Evolutionary conservation across 768 basidiomycete genomes (phyloP).

Genomic region (Pisolithus microcarpus): DNA sequence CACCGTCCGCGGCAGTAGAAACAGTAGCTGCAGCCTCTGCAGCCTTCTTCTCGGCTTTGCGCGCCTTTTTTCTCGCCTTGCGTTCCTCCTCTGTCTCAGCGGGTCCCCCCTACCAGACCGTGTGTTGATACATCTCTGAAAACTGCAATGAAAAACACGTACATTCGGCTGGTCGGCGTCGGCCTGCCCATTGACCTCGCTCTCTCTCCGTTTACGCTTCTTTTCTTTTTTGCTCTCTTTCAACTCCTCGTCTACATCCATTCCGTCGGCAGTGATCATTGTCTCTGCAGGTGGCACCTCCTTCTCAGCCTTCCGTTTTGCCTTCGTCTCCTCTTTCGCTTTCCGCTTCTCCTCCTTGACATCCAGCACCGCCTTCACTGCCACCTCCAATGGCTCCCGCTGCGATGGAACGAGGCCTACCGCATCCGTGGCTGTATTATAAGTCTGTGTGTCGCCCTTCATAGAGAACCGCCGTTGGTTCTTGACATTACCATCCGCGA

Average conservation of each 20-base stretch:
- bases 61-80: constrained; percentile 72
- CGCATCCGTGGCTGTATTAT: constrained; percentile 82
- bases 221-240: constrained; percentile 36
- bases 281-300: constrained; percentile 41
- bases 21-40: constrained; percentile 29
- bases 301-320: constrained; percentile 53
- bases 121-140: constrained; percentile 4
- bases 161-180: constrained; percentile 38
- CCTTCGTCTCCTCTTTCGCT: constrained; percentile 70
- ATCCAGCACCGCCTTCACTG: constrained; percentile 67
- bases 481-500: constrained; percentile 45
- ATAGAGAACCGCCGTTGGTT: constrained; percentile 80
- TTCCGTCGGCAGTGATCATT: constrained; percentile 27
- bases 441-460: constrained; percentile 69
- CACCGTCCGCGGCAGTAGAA: constrained; percentile 29
- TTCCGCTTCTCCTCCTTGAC: constrained; percentile 84
- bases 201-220: constrained; percentile 48
- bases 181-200: constrained; percentile 42
- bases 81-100: constrained; percentile 79
- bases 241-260: constrained; percentile 39
- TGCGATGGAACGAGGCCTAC: constrained; percentile 83
- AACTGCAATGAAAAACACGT: constrained; percentile 13
- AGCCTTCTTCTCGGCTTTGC: constrained; percentile 70
- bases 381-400: constrained; percentile 68
- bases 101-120: constrained; percentile 22